phyloP scores from a whole-genome alignment of 345 rosid genomes.

The Corymbia maculata region DNA sequence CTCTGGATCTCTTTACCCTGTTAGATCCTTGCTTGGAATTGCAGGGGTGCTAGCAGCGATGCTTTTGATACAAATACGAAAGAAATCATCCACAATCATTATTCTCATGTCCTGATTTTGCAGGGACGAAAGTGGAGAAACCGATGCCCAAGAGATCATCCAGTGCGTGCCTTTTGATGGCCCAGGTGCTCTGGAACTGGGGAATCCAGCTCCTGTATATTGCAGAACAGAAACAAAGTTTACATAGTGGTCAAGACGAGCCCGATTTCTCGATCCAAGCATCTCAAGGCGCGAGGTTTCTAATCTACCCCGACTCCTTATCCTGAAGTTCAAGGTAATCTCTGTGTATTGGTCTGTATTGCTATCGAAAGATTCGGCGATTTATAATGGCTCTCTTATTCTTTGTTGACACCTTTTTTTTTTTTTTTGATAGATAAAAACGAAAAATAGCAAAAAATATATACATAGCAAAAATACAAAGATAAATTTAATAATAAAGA shows the following conservation, averaged over 20 bases:
- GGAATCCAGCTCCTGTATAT: neutral
- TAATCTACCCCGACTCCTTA: neutral
- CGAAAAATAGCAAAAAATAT: too few relatives aligned
- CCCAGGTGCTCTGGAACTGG: neutral
- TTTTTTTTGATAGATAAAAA: too few relatives aligned
- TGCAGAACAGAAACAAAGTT: neutral
- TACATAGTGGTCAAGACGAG: neutral
- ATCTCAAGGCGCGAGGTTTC: accelerated
- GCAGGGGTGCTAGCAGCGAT: neutral
- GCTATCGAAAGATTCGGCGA: neutral
- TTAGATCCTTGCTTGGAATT: neutral
- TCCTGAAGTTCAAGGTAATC: neutral
- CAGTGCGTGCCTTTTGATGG: neutral
- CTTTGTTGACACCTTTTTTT: neutral
- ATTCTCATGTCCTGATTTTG: neutral
- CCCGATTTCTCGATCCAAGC: neutral
- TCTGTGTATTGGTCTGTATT: neutral
- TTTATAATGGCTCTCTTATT: neutral
- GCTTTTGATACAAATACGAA: neutral
- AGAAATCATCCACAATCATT: neutral
- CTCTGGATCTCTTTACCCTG: neutral
- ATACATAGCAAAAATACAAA: neutral
- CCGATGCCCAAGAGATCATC: neutral
- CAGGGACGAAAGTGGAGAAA: neutral
- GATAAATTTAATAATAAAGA: accelerated